A percentile compares a stretch with the other conserved stretches of the same genome.
Evolutionary conservation across 1,284 basidiomycete genomes (phyloP).

Genomic region (Leccinum pallidistipes): DNA sequence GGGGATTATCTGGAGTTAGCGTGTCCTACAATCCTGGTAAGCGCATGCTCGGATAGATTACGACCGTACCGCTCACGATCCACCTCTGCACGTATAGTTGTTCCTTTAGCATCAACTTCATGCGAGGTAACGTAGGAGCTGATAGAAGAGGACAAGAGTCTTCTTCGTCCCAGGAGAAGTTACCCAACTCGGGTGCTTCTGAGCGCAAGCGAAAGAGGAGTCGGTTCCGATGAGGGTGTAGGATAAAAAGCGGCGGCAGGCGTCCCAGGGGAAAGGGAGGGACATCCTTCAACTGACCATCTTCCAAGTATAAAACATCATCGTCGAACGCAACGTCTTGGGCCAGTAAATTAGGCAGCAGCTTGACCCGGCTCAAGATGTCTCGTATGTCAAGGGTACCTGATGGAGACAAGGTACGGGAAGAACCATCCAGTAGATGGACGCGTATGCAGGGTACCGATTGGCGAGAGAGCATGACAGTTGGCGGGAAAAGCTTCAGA

Average conservation of each 20-base stretch:
- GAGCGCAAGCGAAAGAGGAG: constrained; percentile 29
- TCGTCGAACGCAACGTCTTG: constrained; percentile 14
- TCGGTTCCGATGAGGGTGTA: constrained; percentile 27
- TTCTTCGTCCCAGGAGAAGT: constrained; percentile 21
- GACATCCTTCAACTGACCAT: constrained; percentile 13
- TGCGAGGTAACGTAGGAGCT: constrained; percentile 53
- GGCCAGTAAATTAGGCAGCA: constrained; percentile 23
- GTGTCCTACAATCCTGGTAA: constrained; percentile 30
- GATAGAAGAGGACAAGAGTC: constrained; percentile 31
- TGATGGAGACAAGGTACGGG: constrained; percentile 22
- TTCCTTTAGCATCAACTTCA: constrained; percentile 51
- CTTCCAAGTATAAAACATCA: constrained; percentile 13
- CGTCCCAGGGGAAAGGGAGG: constrained; percentile 28
- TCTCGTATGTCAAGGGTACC: constrained; percentile 32
- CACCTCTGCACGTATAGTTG: constrained; percentile 50
- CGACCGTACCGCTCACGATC: constrained; percentile 44
- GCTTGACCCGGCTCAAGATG: constrained; percentile 16
- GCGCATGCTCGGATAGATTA: constrained; percentile 1
- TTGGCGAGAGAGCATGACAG: constrained; percentile 18
- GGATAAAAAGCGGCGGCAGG: constrained; percentile 27
- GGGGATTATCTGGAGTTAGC: constrained; percentile 35
- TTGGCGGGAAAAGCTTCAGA: constrained; percentile 4
- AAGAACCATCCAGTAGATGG: constrained; percentile 15
- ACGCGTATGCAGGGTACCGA: constrained; percentile 29
- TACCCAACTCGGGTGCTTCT: constrained; percentile 26